phyloP scores from a whole-genome alignment of 805 yeast species.

The Saturnispora gosingensis region DNA sequence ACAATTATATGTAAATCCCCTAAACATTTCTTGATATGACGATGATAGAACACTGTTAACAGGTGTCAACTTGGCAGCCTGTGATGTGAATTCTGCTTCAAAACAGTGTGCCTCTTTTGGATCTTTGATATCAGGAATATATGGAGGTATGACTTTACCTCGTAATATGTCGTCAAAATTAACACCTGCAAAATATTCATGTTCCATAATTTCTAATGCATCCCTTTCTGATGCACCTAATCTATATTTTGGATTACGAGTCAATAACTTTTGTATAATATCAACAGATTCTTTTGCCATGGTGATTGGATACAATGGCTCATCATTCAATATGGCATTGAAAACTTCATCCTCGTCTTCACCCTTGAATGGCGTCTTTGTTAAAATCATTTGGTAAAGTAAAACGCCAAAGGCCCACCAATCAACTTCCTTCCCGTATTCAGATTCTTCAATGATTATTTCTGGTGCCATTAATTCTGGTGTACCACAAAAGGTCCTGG shows the following conservation, averaged over 20 bases:
- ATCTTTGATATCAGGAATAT: conserved; percentile 73
- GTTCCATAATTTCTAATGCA: conserved; percentile 91
- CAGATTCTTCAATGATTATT: conserved; percentile 75
- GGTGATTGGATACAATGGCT: conserved; percentile 91
- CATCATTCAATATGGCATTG: conserved; percentile 93
- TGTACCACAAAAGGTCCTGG: conserved; percentile 96
- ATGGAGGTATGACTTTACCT: conserved; percentile 76
- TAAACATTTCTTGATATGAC: conserved; percentile 89
- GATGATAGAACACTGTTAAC: conserved; percentile 81
- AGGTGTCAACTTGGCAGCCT: conserved; percentile 91
- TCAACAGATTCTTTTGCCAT: conserved; percentile 97
- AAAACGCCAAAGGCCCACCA: conserved; percentile 99
- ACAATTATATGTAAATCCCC: conserved; percentile 88
- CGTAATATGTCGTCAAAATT: conserved; percentile 78
- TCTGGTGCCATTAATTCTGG: conserved; percentile 99
- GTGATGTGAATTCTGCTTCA: conserved; percentile 90
- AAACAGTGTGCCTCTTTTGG: conserved; percentile 90
- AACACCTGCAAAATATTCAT: conserved; percentile 85
- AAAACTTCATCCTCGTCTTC: conserved; percentile 84
- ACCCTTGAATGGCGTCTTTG: conserved; percentile 96
- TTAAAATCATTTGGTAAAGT: conserved; percentile 89
- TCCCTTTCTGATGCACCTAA: conserved; percentile 83
- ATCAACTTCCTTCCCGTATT: conserved; percentile 89
- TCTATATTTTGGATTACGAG: conserved; percentile 79
- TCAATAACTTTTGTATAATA: conserved; percentile 79